These are phyloP conservation scores for Globisporangium sylvaticum DNA, from an alignment of 352 stramenopile genomes.

Conservation along the genomic window DNA sequence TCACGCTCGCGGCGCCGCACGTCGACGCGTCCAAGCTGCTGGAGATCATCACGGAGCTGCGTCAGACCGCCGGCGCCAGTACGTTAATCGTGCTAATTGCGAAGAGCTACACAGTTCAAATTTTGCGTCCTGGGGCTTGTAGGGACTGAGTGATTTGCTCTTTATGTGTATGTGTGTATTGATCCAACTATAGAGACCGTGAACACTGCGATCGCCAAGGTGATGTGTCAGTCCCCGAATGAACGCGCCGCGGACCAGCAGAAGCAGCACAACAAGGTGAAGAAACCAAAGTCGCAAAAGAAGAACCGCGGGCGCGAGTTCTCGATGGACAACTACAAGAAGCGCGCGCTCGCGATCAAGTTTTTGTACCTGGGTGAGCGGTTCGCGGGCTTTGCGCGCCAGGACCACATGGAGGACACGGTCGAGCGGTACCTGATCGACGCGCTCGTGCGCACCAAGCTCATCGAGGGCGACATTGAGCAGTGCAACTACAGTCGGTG, in stretches of 20 bases:
- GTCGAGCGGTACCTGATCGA: conserved; percentile 93
- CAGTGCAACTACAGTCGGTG: conserved; percentile 92
- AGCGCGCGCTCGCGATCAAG: conserved; percentile 73
- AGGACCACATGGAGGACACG: conserved; percentile 89
- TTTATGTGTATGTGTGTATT: background rate
- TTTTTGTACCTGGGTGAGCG: conserved; percentile 87
- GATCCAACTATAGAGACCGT: conserved; percentile 39
- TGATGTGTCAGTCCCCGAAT: conserved; percentile 32
- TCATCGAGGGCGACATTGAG: conserved; percentile 83
- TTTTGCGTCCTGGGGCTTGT: too few relatives aligned
- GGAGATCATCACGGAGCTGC: conserved; percentile 65
- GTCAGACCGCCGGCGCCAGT: conserved; percentile 58
- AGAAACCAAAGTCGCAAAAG: conserved; percentile 43
- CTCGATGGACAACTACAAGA: conserved; percentile 71
- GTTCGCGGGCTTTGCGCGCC: conserved; percentile 85
- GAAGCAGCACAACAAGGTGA: conserved; percentile 28
- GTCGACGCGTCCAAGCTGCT: conserved; percentile 43
- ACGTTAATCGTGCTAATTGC: conserved; percentile 15
- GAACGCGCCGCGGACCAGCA: conserved; percentile 1
- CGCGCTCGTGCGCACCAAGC: conserved; percentile 88
- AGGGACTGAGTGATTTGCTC: too few relatives aligned
- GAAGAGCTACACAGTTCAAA: background rate
- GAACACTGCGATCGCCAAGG: conserved; percentile 64
- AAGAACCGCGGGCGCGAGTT: conserved; percentile 50
- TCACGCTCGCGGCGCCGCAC: conserved; percentile 30